Base-by-base conservation (phyloP, 1,284 basidiomycete genomes). In the Pseudozyma thailandica region DNA sequence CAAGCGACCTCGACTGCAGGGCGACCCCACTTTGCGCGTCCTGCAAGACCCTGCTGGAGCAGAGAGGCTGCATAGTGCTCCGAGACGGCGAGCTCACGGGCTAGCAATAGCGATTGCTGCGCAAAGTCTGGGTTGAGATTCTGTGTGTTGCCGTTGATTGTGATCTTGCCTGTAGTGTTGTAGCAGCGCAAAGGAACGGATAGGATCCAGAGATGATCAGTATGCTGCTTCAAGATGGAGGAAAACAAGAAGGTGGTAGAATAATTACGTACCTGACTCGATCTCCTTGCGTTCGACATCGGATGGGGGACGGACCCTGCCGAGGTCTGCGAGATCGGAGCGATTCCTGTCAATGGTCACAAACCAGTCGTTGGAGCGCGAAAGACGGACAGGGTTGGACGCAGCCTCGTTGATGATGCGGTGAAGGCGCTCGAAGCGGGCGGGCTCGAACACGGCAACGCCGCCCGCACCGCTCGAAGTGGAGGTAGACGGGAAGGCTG, bases 21-120 rank as follows among this genome's bases (percentile, higher is more conserved):
- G 25, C 81, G 74, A 20, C 62, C 74, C 77, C 77, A 83, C 23
- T 74, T 75, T 16, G 78, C 68, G 16, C 76, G 49, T 2, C 69
- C 70, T 0, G 65, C 59, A n/a, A 81, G 60, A 39, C 76, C 80
- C 23, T 74, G 80, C 39, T 82, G 79, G 12, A 82, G 61, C 23
- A 82, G 71, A 5, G 79, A 82, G 9, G 81, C 81, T 15, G 80
- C 78, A 50, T 75, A 82, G 38, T 63, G 61, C 49, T 81, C 81
- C 23, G 81, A 82, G 30, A 82, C 71, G 25, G 53, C 23, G 4
- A 82, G 61, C 45, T 77, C 66, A 26, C 72, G 71, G 7, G 80
- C 60, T 16, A 82, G 70, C 21, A 78, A 49, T 6, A 81, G 65
- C 48, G 78, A 72, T 55, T 77, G 76, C 38, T 78, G 75, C 8